Base-by-base conservation (phyloP, 129 eudicot genomes). In the Flaveria brownii region DNA sequence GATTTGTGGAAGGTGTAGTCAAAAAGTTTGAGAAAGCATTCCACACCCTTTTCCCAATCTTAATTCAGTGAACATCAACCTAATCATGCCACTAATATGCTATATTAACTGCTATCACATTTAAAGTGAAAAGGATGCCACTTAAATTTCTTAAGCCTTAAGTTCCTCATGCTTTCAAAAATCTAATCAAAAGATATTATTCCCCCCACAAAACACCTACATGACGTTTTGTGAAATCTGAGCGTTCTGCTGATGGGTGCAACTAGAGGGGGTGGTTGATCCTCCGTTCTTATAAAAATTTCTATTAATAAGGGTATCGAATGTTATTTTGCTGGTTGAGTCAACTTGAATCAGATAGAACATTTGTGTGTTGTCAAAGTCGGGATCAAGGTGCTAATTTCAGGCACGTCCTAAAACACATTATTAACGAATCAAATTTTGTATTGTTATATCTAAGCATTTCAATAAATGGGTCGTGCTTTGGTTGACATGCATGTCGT, bases 1-100 rank as follows among this genome's bases (percentile, higher is more conserved):
- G 75, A 67, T 80, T 55, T 74, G 71, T 80, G 84, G 84, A 74
- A 80, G 79, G 76, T 67, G 59, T 74, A 67, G 75, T 74, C 84
- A 75, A 80, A 80, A 80, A 78, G 82, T 71, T 70, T 78, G 2
- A 47, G 66, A 78, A 78, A 78, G 79, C 55, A 66, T 73, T 62
- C 73, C 77, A 79, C 82, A 60, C 77, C 79, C 52, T 68, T 73
- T 80, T 65, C 46, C 69, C 65, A 73, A 80, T 59, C 28, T 67
- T 45, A 74, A 28, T 26, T 74, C 70, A 80, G 79, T 80, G 80
- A 73, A 74, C 80, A 74, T 28, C 71, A 68, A 80, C 80, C 84
- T 80, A 80, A 80, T 74, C 57, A 57, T 46, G 26, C 84, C 84
- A 73, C 76, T 74, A 74, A 74, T 74, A 68, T 80, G 71, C 71